Percentiles rank a stretch among this genome's conserved stretches.
Evolutionary conservation across 2,329 filamentous ascomycete genomes (phyloP).

Genomic region (Penicillium hesseltinei): DNA sequence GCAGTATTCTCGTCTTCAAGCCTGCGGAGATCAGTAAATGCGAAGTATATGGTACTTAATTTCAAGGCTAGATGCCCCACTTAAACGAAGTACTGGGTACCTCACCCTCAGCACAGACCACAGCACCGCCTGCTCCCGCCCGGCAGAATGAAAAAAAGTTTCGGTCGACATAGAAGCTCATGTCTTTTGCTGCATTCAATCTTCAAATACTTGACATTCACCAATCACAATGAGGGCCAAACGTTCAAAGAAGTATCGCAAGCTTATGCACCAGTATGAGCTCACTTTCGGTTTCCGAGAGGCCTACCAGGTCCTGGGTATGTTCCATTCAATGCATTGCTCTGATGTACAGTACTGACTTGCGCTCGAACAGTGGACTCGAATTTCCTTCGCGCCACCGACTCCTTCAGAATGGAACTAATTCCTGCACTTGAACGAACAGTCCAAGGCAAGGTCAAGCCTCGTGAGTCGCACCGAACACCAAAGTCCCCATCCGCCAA

Average conservation of each 20-base stretch:
- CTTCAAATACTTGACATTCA: conserved; percentile 6
- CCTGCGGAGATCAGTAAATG: not conserved
- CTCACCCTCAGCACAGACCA: conserved; percentile 26
- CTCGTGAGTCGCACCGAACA: conserved; percentile 54
- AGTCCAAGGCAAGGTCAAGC: conserved; percentile 82
- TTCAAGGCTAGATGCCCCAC: not conserved
- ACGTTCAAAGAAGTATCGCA: conserved; percentile 71
- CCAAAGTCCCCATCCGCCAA: not conserved
- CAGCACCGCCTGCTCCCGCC: conserved; percentile 26
- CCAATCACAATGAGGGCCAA: conserved; percentile 62
- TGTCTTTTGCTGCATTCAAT: conserved; percentile 9
- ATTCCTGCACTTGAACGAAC: conserved; percentile 72
- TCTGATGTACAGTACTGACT: conserved; percentile 15
- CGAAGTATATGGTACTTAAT: not conserved
- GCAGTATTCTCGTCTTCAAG: not conserved
- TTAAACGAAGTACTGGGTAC: conserved; percentile 2
- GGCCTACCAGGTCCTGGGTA: conserved; percentile 85
- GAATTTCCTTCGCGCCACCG: conserved; percentile 77
- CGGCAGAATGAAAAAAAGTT: conserved; percentile 42
- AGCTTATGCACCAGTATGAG: conserved; percentile 91
- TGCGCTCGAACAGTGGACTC: conserved; percentile 63
- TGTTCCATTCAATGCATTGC: conserved; percentile 23
- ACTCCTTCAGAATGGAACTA: conserved; percentile 87
- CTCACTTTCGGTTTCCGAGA: conserved; percentile 87
- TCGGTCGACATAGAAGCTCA: conserved; percentile 18